Evolutionary conservation across 148 eudicot genomes (phyloP).

Genomic region (Camellia japonica): DNA sequence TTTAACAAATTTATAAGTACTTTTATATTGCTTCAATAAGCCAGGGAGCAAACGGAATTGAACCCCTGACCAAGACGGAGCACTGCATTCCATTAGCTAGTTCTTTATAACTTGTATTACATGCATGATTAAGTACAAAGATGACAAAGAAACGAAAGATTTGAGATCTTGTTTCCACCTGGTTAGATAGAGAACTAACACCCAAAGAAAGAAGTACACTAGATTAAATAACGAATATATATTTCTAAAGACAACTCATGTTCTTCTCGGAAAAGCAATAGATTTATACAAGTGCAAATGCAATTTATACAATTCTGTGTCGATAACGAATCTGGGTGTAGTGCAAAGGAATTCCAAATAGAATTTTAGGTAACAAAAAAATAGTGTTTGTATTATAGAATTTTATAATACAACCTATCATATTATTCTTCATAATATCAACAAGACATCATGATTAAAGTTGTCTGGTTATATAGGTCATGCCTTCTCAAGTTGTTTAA

Average conservation of each 20-base stretch:
- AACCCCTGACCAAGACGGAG: neutral
- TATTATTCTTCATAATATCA: too few relatives aligned
- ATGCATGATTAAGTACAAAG: neutral
- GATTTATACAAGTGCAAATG: neutral
- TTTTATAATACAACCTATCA: too few relatives aligned
- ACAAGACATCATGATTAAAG: too few relatives aligned
- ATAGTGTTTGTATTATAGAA: too few relatives aligned
- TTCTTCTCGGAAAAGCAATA: neutral
- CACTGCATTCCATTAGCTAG: neutral
- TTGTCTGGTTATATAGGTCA: too few relatives aligned
- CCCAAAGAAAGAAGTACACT: neutral
- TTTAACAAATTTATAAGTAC: too few relatives aligned
- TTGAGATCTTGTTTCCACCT: neutral
- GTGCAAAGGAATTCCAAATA: too few relatives aligned
- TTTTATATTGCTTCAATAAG: too few relatives aligned
- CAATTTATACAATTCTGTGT: too few relatives aligned
- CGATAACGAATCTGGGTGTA: too few relatives aligned
- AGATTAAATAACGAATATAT: neutral
- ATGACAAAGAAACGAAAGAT: neutral
- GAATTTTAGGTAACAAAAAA: too few relatives aligned
- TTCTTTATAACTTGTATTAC: neutral
- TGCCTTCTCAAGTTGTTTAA: too few relatives aligned
- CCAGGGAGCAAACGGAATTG: neutral
- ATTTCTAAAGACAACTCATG: neutral
- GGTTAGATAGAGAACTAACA: neutral